These are phyloP conservation scores for Spizellomyces punctatus DNA, from an alignment of 192 early-diverging fungal species.

Conservation along the genomic window DNA sequence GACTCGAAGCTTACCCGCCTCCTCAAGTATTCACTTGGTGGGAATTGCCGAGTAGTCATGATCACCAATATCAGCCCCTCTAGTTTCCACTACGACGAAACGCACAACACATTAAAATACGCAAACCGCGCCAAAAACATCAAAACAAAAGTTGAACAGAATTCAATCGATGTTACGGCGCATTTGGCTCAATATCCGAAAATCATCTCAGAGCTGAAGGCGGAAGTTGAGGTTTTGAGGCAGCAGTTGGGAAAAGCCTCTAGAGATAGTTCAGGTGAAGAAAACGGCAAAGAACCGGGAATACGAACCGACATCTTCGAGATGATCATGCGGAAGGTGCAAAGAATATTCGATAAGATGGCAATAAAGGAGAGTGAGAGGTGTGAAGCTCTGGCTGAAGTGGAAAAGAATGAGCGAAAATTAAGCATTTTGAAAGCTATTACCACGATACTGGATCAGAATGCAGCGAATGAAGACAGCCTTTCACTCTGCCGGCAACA, in stretches of 20 bases:
- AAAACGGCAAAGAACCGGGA: not conserved
- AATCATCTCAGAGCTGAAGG: conserved; percentile 35
- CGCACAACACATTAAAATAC: conserved; percentile 78
- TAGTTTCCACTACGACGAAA: conserved; percentile 69
- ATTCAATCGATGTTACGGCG: conserved; percentile 36
- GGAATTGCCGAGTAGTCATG: conserved; percentile 82
- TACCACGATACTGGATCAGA: not conserved
- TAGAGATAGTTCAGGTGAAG: not conserved
- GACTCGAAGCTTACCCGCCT: conserved; percentile 79
- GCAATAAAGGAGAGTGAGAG: conserved; percentile 7
- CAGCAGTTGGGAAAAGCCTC: conserved; percentile 10
- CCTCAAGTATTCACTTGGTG: conserved; percentile 74
- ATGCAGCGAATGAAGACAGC: not conserved
- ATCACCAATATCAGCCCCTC: conserved; percentile 74
- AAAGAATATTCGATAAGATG: conserved; percentile 25
- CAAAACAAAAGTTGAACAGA: conserved; percentile 55
- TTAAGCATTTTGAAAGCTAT: conserved; percentile 2
- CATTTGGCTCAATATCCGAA: conserved; percentile 45
- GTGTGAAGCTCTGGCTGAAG: conserved; percentile 8
- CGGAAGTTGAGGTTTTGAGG: conserved; percentile 37
- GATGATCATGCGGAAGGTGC: conserved; percentile 12
- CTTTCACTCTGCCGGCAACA: not conserved
- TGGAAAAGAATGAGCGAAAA: conserved; percentile 27
- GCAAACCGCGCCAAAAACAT: conserved; percentile 74
- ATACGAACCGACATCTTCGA: not conserved